Evolutionary conservation across 345 rosid species (phyloP).

Genomic region (Aquilaria yunnanensis): DNA sequence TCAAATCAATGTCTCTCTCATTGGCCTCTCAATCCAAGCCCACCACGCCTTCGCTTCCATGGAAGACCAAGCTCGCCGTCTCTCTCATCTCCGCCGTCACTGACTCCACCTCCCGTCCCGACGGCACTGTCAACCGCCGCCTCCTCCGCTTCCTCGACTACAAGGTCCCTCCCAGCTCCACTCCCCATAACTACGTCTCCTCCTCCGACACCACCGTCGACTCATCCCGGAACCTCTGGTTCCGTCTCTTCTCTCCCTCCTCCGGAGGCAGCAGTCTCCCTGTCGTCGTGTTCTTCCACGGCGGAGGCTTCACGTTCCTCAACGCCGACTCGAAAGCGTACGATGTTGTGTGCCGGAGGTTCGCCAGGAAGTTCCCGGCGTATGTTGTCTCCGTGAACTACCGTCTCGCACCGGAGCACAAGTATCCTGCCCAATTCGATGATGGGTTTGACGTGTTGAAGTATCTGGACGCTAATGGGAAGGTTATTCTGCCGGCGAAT

Average conservation of each 20-base stretch:
- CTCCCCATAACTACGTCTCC: slow-evolving; percentile 36
- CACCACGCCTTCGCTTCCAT: slow-evolving; percentile 40
- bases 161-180: slow-evolving; percentile 37
- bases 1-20: no score
- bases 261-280: slow-evolving; percentile 31
- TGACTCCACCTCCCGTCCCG: slow-evolving; percentile 31
- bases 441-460: slow-evolving; percentile 64
- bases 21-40: slow-evolving; percentile 4
- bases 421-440: slow-evolving; percentile 68
- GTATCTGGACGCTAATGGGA: slow-evolving; percentile 37
- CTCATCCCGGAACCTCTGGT: slow-evolving; percentile 63
- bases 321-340: slow-evolving; percentile 41
- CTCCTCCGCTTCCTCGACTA: slow-evolving; percentile 44
- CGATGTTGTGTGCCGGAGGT: slow-evolving; percentile 59
- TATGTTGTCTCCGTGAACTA: slow-evolving; percentile 65
- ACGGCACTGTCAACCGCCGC: slow-evolving; percentile 69
- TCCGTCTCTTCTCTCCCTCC: slow-evolving; percentile 51
- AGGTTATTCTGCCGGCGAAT: slow-evolving; percentile 28
- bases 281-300: slow-evolving; percentile 71
- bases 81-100: slow-evolving; percentile 30
- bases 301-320: slow-evolving; percentile 76
- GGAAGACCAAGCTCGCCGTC: slow-evolving; percentile 47
- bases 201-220: slow-evolving; percentile 58
- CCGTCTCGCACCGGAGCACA: slow-evolving; percentile 73
- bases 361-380: slow-evolving; percentile 47